A percentile compares a stretch with the other conserved stretches of the same genome.
phyloP scores from a whole-genome alignment of 2,329 filamentous ascomycete species.

The Macroventuria anomochaeta region DNA sequence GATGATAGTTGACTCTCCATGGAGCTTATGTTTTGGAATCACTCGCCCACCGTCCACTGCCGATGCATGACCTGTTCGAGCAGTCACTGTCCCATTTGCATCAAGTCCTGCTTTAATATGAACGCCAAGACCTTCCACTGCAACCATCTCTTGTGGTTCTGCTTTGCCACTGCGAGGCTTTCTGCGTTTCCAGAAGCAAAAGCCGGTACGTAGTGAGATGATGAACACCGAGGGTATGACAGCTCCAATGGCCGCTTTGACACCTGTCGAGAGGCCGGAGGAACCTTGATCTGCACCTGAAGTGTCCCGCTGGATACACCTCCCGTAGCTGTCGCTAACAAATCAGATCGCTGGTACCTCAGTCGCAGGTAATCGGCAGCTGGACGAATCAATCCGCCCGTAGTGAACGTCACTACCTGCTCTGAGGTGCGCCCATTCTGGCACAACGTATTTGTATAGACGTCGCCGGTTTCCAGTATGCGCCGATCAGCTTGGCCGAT shows the following conservation, averaged over 20 bases:
- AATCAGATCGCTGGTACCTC: not conserved
- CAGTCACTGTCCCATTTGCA: not conserved
- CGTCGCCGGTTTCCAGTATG: not conserved
- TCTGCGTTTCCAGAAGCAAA: not conserved
- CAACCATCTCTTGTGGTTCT: not conserved
- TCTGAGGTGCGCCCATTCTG: not conserved
- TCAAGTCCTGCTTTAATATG: not conserved
- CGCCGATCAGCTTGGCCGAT: not conserved
- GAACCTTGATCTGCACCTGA: not conserved
- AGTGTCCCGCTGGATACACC: not conserved
- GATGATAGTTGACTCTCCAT: not conserved
- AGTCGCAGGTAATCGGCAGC: not conserved
- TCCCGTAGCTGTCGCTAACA: not conserved
- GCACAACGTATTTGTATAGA: not conserved
- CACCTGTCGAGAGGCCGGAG: not conserved
- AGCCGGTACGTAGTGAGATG: not conserved
- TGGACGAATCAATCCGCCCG: not conserved
- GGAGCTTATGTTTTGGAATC: not conserved
- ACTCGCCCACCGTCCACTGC: not conserved
- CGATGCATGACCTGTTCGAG: not conserved
- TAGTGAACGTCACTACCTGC: not conserved
- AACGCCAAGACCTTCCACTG: not conserved
- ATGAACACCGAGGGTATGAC: not conserved
- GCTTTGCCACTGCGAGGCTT: not conserved
- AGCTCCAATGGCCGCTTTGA: not conserved